Evolutionary conservation across 176 grass and related monocot genomes (phyloP).

Genomic region (Cymbopogon citratus): DNA sequence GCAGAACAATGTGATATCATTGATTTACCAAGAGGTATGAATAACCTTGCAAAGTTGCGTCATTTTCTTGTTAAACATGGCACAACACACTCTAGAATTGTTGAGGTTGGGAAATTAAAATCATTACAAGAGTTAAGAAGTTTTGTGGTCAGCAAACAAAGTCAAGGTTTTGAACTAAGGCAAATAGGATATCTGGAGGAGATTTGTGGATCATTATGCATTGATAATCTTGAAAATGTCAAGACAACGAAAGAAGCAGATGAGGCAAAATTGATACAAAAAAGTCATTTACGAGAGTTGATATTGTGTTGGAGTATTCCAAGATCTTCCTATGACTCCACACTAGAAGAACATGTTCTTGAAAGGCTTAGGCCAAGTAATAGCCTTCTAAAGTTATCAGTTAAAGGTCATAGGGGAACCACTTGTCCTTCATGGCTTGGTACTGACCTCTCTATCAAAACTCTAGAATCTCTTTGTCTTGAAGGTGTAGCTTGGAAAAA

Average conservation of each 20-base stretch:
- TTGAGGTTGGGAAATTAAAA: background rate
- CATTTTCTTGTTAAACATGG: background rate
- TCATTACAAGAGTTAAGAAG: background rate
- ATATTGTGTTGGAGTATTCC: background rate
- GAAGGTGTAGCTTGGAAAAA: background rate
- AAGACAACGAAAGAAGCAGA: background rate
- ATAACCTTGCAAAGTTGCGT: background rate
- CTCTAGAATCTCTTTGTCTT: background rate
- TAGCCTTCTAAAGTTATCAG: background rate
- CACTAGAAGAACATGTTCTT: background rate
- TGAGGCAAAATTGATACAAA: background rate
- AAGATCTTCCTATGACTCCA: fast-evolving
- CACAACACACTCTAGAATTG: background rate
- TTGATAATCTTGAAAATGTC: background rate
- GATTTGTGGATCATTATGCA: background rate
- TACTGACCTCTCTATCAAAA: background rate
- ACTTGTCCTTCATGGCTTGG: background rate
- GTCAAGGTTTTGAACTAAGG: background rate
- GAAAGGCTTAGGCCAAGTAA: background rate
- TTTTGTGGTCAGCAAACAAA: background rate
- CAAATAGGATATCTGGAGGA: background rate
- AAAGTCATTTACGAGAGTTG: background rate
- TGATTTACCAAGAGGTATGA: background rate
- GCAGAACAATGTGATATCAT: background rate
- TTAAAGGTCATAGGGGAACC: background rate